Evolutionary conservation across 2,329 filamentous ascomycete genomes (phyloP).

Genomic region (Neonectria ditissima): DNA sequence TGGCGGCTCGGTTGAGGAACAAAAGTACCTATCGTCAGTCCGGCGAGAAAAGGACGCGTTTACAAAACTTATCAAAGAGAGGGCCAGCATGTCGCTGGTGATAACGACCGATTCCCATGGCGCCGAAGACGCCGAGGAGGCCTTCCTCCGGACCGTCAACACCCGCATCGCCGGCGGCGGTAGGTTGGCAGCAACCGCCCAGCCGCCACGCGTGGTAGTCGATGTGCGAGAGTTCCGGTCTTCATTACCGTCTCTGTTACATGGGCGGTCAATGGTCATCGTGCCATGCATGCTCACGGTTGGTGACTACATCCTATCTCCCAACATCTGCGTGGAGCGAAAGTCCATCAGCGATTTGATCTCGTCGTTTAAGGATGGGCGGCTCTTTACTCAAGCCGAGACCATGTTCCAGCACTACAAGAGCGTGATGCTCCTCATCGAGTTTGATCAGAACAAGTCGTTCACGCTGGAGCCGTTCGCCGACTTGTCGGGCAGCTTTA

Average conservation of each 20-base stretch:
- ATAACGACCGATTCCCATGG: constrained; percentile 78
- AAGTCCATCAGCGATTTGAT: constrained; percentile 95
- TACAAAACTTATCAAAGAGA: constrained; percentile 93
- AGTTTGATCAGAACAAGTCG: constrained; percentile 97
- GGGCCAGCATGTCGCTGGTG: constrained; percentile 91
- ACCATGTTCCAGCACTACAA: constrained; percentile 96
- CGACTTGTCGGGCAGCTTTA: constrained; percentile 71
- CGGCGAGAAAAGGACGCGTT: constrained; percentile 98
- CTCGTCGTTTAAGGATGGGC: constrained; percentile 89
- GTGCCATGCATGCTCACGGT: constrained; percentile 97
- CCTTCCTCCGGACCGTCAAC: constrained; percentile 94
- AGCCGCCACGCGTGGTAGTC: constrained; percentile 91
- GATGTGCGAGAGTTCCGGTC: constrained; percentile 97
- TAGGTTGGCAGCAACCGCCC: constrained; percentile 82
- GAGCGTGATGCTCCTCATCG: constrained; percentile 90
- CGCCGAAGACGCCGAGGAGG: constrained; percentile 85
- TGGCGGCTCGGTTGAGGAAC: constrained; percentile 92
- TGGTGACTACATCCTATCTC: constrained; percentile 94
- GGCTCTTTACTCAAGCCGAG: constrained; percentile 91
- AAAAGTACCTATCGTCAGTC: constrained; percentile 88
- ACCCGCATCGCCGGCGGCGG: constrained; percentile 96
- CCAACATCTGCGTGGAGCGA: constrained; percentile 91
- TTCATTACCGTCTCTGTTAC: constrained; percentile 88
- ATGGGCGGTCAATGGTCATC: constrained; percentile 88
- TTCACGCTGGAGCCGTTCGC: constrained; percentile 91